Evolutionary conservation across 1,284 basidiomycete species (phyloP).

Genomic region (Ustilago vetiveriae): DNA sequence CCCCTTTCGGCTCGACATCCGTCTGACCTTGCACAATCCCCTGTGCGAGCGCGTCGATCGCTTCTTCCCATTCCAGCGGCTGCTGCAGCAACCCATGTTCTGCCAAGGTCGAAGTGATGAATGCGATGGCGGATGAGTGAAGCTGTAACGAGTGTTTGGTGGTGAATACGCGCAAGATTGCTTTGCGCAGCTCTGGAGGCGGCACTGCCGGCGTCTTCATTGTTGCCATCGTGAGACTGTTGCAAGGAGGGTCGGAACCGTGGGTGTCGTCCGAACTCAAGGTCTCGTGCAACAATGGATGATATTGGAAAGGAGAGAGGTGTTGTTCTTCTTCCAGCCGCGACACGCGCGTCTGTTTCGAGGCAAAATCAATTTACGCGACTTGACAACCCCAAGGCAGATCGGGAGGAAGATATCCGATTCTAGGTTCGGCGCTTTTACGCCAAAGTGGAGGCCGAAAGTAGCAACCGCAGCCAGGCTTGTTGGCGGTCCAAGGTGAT

Average conservation of each 20-base stretch:
- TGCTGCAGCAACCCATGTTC: conserved; percentile 57
- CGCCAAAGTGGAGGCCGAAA: too few relatives aligned
- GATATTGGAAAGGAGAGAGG: neutral
- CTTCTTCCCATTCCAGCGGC: conserved; percentile 56
- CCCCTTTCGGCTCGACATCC: conserved; percentile 2
- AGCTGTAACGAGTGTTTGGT: conserved; percentile 62
- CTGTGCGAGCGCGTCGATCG: conserved; percentile 62
- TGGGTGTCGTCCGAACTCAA: neutral
- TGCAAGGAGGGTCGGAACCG: too few relatives aligned
- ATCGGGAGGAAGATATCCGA: too few relatives aligned
- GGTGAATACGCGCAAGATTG: conserved; percentile 61
- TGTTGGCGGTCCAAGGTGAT: too few relatives aligned
- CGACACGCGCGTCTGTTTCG: conserved; percentile 4
- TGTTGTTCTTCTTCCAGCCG: conserved; percentile 28
- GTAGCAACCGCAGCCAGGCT: too few relatives aligned
- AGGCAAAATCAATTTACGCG: conserved; percentile 24
- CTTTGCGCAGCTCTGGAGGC: conserved; percentile 57
- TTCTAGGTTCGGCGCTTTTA: too few relatives aligned
- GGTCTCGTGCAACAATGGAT: too few relatives aligned
- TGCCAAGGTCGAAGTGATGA: conserved; percentile 58
- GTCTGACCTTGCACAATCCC: conserved; percentile 58
- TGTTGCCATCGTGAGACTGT: neutral
- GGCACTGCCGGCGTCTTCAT: conserved; percentile 3
- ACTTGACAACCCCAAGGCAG: too few relatives aligned
- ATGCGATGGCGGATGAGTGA: conserved; percentile 61